These are phyloP conservation scores for Suhomyces coccinellae DNA, from an alignment of 1,139 yeast genomes.

Conservation along the genomic window DNA sequence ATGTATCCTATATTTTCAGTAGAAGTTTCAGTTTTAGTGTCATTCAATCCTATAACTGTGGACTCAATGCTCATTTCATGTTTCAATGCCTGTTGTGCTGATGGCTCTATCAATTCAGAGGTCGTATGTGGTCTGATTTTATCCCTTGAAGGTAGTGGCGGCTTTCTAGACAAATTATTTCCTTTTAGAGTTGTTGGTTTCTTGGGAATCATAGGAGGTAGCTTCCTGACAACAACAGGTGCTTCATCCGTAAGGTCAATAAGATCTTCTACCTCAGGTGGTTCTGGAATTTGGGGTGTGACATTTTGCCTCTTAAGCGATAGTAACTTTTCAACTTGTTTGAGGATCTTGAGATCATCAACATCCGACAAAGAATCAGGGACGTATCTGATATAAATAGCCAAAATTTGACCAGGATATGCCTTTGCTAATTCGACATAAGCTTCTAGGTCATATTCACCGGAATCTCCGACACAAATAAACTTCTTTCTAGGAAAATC, in stretches of 20 bases:
- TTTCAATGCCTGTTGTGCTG: neutral
- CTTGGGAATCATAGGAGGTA: conserved; percentile 43
- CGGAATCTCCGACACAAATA: conserved; percentile 89
- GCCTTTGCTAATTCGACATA: conserved; percentile 67
- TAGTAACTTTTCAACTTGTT: conserved; percentile 31
- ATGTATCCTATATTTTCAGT: conserved; percentile 16
- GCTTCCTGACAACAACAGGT: conserved; percentile 18
- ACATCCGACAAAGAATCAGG: conserved; percentile 62
- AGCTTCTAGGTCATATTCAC: conserved; percentile 93
- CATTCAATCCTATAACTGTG: neutral
- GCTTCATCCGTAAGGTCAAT: conserved; percentile 36
- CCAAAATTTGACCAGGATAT: conserved; percentile 64
- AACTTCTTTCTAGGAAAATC: conserved; percentile 82
- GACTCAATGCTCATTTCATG: neutral
- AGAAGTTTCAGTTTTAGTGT: neutral
- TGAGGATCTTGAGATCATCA: conserved; percentile 43
- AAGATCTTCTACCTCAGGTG: conserved; percentile 25
- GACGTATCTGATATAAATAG: conserved; percentile 81
- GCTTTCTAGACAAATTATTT: conserved; percentile 18
- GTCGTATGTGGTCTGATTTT: conserved; percentile 8
- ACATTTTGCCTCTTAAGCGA: conserved; percentile 17
- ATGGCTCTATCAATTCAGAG: conserved; percentile 1
- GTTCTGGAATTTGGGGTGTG: conserved; percentile 3
- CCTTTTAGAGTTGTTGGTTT: conserved; percentile 40
- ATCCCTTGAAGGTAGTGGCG: conserved; percentile 24